phyloP scores from a whole-genome alignment of 192 early-diverging fungal species.

The Spinellus fusiger region DNA sequence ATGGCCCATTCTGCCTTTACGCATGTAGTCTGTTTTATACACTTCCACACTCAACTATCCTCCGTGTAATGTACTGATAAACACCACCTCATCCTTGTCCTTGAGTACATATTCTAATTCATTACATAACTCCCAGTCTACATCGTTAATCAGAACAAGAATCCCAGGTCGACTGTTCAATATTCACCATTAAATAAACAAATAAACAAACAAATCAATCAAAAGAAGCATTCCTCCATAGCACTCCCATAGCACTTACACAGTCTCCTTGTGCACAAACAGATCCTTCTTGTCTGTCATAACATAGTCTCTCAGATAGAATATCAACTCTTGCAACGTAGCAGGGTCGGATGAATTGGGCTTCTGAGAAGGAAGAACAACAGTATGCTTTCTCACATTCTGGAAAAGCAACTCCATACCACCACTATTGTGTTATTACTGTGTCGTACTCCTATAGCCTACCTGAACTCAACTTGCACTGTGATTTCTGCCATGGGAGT shows the following conservation, averaged over 20 bases:
- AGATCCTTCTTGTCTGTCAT: constrained; percentile 77
- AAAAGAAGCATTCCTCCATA: background rate
- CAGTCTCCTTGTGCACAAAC: constrained; percentile 75
- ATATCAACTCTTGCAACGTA: constrained; percentile 65
- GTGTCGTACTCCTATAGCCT: background rate
- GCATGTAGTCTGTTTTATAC: too few species aligned
- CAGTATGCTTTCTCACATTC: constrained; percentile 53
- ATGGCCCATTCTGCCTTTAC: constrained; percentile 19
- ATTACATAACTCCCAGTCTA: constrained; percentile 95
- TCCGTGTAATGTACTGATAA: constrained; percentile 98
- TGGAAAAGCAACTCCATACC: constrained; percentile 92
- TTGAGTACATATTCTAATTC: constrained; percentile 77
- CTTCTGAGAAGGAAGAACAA: constrained; percentile 41
- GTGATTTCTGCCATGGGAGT: constrained; percentile 8
- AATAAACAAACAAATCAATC: constrained; percentile 6
- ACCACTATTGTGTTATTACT: constrained; percentile 37
- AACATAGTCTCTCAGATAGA: constrained; percentile 59
- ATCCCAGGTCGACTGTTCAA: constrained; percentile 82
- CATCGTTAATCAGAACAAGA: constrained; percentile 89
- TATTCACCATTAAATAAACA: background rate
- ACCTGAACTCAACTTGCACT: constrained; percentile 27
- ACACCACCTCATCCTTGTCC: constrained; percentile 76
- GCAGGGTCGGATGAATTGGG: constrained; percentile 26
- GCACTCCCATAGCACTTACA: constrained; percentile 46
- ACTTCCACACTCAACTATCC: constrained; percentile 72